Base-by-base conservation (phyloP, 208 protist genomes). In the Trypanosomatidae sp. region DNA sequence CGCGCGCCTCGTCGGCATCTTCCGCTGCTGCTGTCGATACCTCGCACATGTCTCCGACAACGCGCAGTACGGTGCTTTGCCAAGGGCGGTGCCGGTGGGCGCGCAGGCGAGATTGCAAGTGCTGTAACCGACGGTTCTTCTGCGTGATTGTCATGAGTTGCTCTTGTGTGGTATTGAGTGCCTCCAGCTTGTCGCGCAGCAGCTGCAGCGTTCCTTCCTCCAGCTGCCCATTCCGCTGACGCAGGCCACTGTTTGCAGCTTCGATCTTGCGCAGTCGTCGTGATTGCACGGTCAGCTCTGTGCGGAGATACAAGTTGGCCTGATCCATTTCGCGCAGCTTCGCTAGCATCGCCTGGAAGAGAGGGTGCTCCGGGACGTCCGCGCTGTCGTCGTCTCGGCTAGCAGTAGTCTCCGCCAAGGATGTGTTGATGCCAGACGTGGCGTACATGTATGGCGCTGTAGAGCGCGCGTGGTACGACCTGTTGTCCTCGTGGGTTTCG, bases 21-120 rank as follows among this genome's bases (percentile, higher is more conserved):
- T 97, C 92, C 3, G 90, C 77, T 12, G 69, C 62, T 10, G 82
- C 69, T 22, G 90, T 97, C 22, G 87, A 92, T 17, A 79, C 83
- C 46, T 82, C 84, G 66, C 89, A 92, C 13, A 93, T 44, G 36
- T 94, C 91, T 0, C 91, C 90, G 55, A 95, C 71, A 4, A 95
- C 79, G 62, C 92, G 89, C 70, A 97, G 66, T 43, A 93, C 71
- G 28, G 82, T 81, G 28, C 77, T 77, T 73, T 95, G 90, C 91
- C 92, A 97, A 33, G 90, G 92, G 15, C 92, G 85, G 49, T 90
- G 80, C 28, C 83, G 76, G 67, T 97, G 90, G 25, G 86, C 89
- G 28, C 92, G 92, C 41, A 97, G 71, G 28, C 91, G 86, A 25
- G 89, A 93, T 69, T 92, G 94, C 53, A 95, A 83, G 71, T 91